phyloP scores from a whole-genome alignment of 371 early-diverging fungal genomes.

The Syncephalis fuscata region DNA sequence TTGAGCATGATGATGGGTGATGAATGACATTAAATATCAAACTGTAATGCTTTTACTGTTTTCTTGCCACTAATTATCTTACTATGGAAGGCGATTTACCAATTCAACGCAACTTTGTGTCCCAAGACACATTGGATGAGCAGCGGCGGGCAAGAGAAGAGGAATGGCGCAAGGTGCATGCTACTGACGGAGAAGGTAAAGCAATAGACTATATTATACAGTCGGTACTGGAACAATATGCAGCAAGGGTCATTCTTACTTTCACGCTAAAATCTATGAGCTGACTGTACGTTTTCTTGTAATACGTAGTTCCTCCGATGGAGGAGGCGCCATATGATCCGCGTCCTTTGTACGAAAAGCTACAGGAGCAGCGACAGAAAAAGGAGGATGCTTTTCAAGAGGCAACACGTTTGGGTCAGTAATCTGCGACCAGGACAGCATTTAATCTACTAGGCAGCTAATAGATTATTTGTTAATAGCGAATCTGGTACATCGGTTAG shows the following conservation, averaged over 20 bases:
- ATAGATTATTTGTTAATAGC: conserved; percentile 11
- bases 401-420: conserved; percentile 37
- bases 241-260: no score
- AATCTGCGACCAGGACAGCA: neutral
- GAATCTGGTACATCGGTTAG: conserved; percentile 54
- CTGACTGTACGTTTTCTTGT: neutral
- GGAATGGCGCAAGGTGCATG: conserved; percentile 7
- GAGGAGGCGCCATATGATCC: conserved; percentile 50
- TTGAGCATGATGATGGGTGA: no score
- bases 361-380: conserved; percentile 49
- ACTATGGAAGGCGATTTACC: neutral
- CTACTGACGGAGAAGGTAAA: conserved; percentile 3
- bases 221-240: no score
- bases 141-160: conserved; percentile 1
- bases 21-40: no score
- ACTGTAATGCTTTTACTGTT: no score
- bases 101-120: conserved; percentile 4
- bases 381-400: conserved; percentile 53
- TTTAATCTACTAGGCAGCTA: neutral
- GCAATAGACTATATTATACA: neutral
- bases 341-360: conserved; percentile 58
- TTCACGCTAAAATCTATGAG: no score
- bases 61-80: no score
- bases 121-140: conserved; percentile 5
- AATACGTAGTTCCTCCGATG: conserved; percentile 6